Base-by-base conservation (phyloP, 495 filamentous ascomycete genomes). In the Xylaria cubensis region DNA sequence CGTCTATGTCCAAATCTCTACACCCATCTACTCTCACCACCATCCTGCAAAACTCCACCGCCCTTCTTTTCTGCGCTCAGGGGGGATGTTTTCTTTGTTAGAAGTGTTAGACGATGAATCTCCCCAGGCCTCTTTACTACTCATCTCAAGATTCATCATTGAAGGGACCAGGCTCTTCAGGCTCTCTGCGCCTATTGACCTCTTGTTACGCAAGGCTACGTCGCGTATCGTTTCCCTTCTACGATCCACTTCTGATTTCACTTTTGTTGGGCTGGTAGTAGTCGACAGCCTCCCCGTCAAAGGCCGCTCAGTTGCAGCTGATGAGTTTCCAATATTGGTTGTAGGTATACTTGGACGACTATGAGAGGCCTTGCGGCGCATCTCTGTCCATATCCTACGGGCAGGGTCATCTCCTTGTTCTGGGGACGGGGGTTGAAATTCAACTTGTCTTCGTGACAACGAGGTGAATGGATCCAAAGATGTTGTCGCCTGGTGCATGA, bases 321-420 rank as follows among this genome's bases (percentile, higher is more conserved):
- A 68, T 21, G 75, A 64, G 32, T 70, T 64, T 17, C 71, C 74
- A 21, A 74, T 63, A 7, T 74, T 73, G 51, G 59, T 75, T 13
- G 77, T 64, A 4, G 73, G 75, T 21, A 70, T 75, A 13, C 64
- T 73, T 55, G 75, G 73, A 62, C 77, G 55, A 75, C 73, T 64
- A 50, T 74, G 53, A 15, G 75, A 77, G 55, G 80, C 76, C 26
- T 76, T 73, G 46, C 77, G 70, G 21, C 78, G 82, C 76, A 86
- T 82, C 56, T 83, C 78, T n/a, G 77, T 80, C 84, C 84, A 85
- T 36, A 86, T 85, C 67, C 79, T 83, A 46, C 82, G 72, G 29
- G 84, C 84, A 42, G 83, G 84, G 68, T 85, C 84, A 0, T 73
- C 70, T 32, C 76, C 77, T 41, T 71, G 69, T 17, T 70, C 58